Evolutionary conservation across 2,329 filamentous ascomycete species (phyloP), one percentile per base, ranked within the genome.

Genomic region (Calonectria fujianensis): DNA sequence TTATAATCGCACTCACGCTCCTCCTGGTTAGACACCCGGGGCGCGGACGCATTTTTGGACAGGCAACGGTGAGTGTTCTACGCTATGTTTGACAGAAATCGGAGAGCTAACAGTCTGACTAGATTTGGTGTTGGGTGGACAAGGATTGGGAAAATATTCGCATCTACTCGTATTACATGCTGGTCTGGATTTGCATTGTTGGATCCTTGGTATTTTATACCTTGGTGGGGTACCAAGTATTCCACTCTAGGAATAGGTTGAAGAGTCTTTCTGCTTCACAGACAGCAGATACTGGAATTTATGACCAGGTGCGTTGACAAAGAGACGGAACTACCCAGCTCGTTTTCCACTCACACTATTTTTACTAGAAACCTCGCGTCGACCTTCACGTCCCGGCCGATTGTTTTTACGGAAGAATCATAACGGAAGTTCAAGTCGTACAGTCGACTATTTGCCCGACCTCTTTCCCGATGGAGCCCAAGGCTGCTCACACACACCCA

Each of bases 121-220:
- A 92, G 90, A 87, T 92, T 29, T 92, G 91, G 91, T 92, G 90
- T 82, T 92, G 91, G 91, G 91, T 92, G 57, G 87, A 87, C 72
- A 84, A 84, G 41, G 83, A 86, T 41, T 91, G 89, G 89, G 89
- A 89, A 76, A 85, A 86, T 51, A 85, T 92, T 18, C 90, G 91
- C 39, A 92, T 92, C 54, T 92, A 89, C 78, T 89, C 90, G 9
- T 92, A 92, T 82, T 92, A 92, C 80, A 86, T 92, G 75, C 89
- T 91, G 4, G 90, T 92, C 61, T 92, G 90, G 90, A 85, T 90
- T 14, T 92, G 90, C 81, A 91, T 91, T 68, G 82, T 88, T 59
- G 83, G 90, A 16, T 92, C 90, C 0, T 83, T 88, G 20, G 71
- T 90, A 64, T 90, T 91, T 71, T 92, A 92, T 76, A 83, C 89